Percentiles rank a stretch among this genome's conserved stretches.
Evolutionary conservation across 1,139 yeast genomes (phyloP).

Genomic region (Hyphopichia burtonii): DNA sequence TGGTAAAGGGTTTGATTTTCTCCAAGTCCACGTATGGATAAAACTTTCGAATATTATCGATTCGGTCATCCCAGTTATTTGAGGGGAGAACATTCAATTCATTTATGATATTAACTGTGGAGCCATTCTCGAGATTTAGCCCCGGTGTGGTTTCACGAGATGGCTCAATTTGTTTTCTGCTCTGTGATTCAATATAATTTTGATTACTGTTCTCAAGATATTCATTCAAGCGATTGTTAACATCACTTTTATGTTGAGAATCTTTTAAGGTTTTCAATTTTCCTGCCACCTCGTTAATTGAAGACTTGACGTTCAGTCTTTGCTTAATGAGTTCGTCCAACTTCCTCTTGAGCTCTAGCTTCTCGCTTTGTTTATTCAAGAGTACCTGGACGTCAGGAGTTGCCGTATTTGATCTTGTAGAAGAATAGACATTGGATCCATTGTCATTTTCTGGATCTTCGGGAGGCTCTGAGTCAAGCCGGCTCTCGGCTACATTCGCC

Average conservation of each 20-base stretch:
- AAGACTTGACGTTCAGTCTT: conserved; percentile 16
- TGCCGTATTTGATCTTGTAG: not conserved
- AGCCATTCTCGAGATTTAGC: not conserved
- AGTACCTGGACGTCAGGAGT: conserved; percentile 8
- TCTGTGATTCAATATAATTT: conserved; percentile 12
- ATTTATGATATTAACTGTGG: conserved; percentile 13
- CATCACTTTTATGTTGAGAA: conserved; percentile 12
- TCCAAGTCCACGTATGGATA: conserved; percentile 26
- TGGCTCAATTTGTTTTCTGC: not conserved
- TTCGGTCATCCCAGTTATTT: conserved; percentile 31
- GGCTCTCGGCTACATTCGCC: not conserved
- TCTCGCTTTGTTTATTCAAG: conserved; percentile 19
- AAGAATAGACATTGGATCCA: not conserved
- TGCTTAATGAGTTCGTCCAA: conserved; percentile 21
- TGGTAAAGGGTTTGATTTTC: conserved; percentile 2
- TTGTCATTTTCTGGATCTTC: not conserved
- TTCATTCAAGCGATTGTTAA: conserved; percentile 16
- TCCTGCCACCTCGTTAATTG: conserved; percentile 21
- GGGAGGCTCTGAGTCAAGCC: not conserved
- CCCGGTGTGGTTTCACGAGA: conserved; percentile 1
- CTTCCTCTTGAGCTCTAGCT: conserved; percentile 17
- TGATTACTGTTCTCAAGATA: conserved; percentile 24
- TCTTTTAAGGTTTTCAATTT: conserved; percentile 17
- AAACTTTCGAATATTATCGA: conserved; percentile 25
- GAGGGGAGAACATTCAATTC: conserved; percentile 38